Evolutionary conservation across 2,329 filamentous ascomycete genomes (phyloP).

Genomic region (Exophiala spinifera): DNA sequence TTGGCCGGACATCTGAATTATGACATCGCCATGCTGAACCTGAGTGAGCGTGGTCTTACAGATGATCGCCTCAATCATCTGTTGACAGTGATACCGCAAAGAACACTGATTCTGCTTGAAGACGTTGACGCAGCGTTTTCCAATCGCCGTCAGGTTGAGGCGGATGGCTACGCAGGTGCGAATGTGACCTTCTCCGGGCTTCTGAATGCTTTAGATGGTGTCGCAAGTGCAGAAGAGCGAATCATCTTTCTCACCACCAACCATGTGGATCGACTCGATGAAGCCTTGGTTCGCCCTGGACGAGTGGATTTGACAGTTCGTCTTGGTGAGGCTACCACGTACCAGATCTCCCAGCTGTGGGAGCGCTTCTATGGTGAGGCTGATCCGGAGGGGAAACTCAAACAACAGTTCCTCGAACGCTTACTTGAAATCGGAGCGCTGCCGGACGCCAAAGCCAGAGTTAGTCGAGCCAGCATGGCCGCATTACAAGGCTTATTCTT

Average conservation of each 20-base stretch:
- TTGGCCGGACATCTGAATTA: constrained; percentile 90
- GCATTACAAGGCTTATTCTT: constrained; percentile 91
- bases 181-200: constrained; percentile 93
- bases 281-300: constrained; percentile 84
- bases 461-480: constrained; percentile 71
- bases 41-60: constrained; percentile 84
- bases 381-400: constrained; percentile 61
- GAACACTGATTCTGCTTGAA: constrained; percentile 79
- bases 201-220: constrained; percentile 79
- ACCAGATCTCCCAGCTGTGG: constrained; percentile 86
- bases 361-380: constrained; percentile 89
- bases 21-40: constrained; percentile 86
- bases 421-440: constrained; percentile 70
- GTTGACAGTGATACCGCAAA: constrained; percentile 76
- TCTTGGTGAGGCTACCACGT: constrained; percentile 80
- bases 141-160: constrained; percentile 71
- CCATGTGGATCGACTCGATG: constrained; percentile 78
- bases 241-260: constrained; percentile 95
- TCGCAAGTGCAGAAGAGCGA: constrained; percentile 91
- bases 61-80: constrained; percentile 86
- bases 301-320: constrained; percentile 90
- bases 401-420: constrained; percentile 66
- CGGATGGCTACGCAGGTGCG: constrained; percentile 79
- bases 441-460: constrained; percentile 34
- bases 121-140: constrained; percentile 89